Conservation (phyloP, 169 alveolate genomes). For the Theileria annulata region DNA sequence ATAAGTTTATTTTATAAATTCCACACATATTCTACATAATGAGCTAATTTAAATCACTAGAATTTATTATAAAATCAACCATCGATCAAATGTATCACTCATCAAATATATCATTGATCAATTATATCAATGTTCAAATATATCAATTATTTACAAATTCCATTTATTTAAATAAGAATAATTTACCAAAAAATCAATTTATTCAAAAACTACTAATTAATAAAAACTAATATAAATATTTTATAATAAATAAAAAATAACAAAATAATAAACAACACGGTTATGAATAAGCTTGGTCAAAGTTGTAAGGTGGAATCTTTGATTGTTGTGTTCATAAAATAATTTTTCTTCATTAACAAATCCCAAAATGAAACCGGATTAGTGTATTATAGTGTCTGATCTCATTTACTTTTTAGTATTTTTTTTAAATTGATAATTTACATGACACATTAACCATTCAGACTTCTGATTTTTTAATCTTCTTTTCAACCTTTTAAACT, state of each 20-base stretch:
- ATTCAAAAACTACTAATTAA: background rate
- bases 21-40: background rate
- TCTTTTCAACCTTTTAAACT: background rate
- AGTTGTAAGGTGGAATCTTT: slow-evolving; percentile 18
- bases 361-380: background rate
- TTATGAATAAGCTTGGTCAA: background rate
- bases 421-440: too few species aligned
- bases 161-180: background rate
- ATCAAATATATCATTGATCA: background rate
- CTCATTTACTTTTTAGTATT: background rate
- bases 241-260: too few species aligned
- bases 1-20: background rate
- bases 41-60: background rate
- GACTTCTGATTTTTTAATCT: background rate
- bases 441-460: background rate
- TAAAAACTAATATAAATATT: too few species aligned
- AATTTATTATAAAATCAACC: background rate
- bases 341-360: background rate
- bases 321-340: slow-evolving; percentile 11
- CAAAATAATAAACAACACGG: background rate
- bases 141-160: background rate
- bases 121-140: background rate
- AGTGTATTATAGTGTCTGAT: background rate
- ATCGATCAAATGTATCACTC: background rate
- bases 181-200: background rate